These are phyloP conservation scores for Gossypium bickii DNA, from an alignment of 345 rosid genomes.

Conservation along the genomic window DNA sequence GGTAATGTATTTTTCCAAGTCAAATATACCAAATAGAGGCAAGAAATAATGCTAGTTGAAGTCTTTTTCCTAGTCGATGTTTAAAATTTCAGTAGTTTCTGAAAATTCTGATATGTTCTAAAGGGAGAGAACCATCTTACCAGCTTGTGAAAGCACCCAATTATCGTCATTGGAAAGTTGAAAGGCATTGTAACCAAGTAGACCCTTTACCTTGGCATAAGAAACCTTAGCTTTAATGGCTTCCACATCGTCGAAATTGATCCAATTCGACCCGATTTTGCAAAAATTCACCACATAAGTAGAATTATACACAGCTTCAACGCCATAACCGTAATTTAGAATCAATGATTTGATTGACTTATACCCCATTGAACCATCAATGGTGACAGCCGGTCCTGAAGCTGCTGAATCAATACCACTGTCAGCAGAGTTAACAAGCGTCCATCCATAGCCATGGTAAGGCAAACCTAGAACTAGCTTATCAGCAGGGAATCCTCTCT, in stretches of 20 bases:
- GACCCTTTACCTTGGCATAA: constrained; percentile 33
- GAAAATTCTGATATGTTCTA: too few relatives aligned
- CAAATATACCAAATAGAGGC: too few relatives aligned
- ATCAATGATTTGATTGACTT: constrained; percentile 17
- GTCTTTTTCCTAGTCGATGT: too few relatives aligned
- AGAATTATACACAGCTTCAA: constrained; percentile 23
- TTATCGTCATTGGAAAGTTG: constrained; percentile 33
- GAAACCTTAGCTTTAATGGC: constrained; percentile 31
- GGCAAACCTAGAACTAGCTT: constrained; percentile 30
- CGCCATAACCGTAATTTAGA: constrained; percentile 27
- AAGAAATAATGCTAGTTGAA: too few relatives aligned
- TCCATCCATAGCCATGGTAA: constrained; percentile 31
- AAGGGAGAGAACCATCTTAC: neutral
- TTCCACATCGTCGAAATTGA: constrained; percentile 41
- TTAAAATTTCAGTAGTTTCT: too few relatives aligned
- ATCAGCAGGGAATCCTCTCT: constrained; percentile 17
- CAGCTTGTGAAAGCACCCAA: constrained; percentile 38
- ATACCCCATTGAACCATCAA: constrained; percentile 22
- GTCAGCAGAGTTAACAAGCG: constrained; percentile 5
- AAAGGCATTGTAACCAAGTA: constrained; percentile 39
- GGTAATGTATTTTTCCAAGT: too few relatives aligned
- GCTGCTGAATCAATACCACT: constrained; percentile 18
- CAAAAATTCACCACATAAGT: constrained; percentile 30
- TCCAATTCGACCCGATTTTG: constrained; percentile 26
- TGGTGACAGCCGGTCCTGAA: constrained; percentile 18